phyloP scores from a whole-genome alignment of 176 grass and related monocot species.

The Microstegium vimineum region DNA sequence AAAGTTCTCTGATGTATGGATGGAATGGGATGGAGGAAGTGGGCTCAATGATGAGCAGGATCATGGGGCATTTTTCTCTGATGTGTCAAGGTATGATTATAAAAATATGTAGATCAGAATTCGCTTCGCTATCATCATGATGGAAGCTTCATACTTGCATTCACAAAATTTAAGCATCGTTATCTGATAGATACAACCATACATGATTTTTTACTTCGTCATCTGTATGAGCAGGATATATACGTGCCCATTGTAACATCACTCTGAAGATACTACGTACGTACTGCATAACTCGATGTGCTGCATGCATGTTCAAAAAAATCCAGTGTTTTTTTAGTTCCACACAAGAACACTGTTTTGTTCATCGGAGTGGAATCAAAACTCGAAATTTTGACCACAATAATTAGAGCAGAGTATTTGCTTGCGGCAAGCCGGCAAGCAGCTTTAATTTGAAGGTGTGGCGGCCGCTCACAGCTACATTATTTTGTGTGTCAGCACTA shows the following conservation, averaged over 20 bases:
- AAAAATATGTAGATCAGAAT: constrained; percentile 1
- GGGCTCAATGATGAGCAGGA: constrained; percentile 29
- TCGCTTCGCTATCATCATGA: constrained; percentile 32
- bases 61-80: constrained; percentile 27
- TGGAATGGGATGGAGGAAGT: too few relatives aligned
- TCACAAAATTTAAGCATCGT: not conserved
- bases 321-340: not conserved
- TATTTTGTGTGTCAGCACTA: not conserved
- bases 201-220: not conserved
- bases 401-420: not conserved
- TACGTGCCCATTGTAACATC: not conserved
- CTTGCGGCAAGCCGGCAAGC: not conserved
- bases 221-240: not conserved
- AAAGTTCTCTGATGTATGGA: constrained; percentile 19
- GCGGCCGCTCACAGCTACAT: not conserved
- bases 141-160: constrained; percentile 23
- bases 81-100: constrained; percentile 12
- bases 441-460: not conserved
- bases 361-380: not conserved
- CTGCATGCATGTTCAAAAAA: not conserved
- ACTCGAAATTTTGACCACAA: not conserved
- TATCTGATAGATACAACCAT: constrained; percentile 14
- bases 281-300: not conserved
- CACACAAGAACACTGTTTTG: not conserved
- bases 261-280: not conserved